Percentiles rank a stretch among this genome's conserved stretches.
phyloP scores from a whole-genome alignment of 352 stramenopile genomes.

The Saprolegnia diclina region DNA sequence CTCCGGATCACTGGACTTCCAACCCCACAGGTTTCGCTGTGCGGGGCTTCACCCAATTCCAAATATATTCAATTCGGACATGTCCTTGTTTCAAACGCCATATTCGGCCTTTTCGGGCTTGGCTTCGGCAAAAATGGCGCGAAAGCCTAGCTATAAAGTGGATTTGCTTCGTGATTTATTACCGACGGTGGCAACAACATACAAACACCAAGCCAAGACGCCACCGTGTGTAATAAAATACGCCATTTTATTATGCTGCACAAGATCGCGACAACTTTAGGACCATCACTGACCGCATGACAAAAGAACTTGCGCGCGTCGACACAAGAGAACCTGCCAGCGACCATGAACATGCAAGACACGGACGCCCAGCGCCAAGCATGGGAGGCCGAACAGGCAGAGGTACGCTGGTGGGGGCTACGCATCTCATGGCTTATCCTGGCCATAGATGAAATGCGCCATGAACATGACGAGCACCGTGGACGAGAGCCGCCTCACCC shows the following conservation, averaged over 20 bases:
- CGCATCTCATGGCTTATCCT: too few relatives aligned
- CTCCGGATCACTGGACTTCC: conserved; percentile 14
- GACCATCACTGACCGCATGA: too few relatives aligned
- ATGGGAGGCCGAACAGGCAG: conserved; percentile 13
- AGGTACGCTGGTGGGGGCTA: conserved; percentile 2
- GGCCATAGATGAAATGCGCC: conserved; percentile 10
- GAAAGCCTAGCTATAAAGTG: not conserved
- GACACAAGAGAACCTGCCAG: not conserved
- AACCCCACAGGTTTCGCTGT: conserved; percentile 1
- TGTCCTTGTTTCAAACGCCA: not conserved
- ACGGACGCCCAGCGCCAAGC: not conserved
- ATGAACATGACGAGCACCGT: conserved; percentile 2
- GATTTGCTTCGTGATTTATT: not conserved
- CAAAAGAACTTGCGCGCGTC: too few relatives aligned
- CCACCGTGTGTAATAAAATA: not conserved
- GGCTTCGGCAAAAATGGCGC: not conserved
- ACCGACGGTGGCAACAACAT: not conserved
- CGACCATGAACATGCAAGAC: not conserved
- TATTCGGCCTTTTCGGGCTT: not conserved
- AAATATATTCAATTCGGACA: not conserved
- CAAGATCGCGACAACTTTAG: not conserved
- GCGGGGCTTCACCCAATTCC: not conserved
- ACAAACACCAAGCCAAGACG: not conserved
- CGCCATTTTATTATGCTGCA: too few relatives aligned
- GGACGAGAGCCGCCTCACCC: conserved; percentile 29